Evolutionary conservation across 192 early-diverging fungal species (phyloP).

Genomic region (Spinellus fusiger): DNA sequence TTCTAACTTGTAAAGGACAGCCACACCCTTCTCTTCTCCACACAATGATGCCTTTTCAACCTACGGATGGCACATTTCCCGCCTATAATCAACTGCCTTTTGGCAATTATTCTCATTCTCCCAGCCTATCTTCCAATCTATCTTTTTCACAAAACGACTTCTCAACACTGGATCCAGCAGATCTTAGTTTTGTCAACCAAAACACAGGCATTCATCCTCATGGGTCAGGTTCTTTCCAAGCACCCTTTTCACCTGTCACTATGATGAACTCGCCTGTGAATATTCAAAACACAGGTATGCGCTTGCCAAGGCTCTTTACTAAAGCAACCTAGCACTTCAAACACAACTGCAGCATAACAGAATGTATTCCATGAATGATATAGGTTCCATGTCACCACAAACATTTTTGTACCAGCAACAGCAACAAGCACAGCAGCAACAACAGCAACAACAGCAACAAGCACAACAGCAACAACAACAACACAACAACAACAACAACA

Average conservation of each 20-base stretch:
- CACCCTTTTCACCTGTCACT: slow-evolving; percentile 10
- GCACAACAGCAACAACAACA: no score
- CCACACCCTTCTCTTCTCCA: not conserved
- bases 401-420: slow-evolving; percentile 20
- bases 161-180: slow-evolving; percentile 7
- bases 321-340: slow-evolving; percentile 11
- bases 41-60: slow-evolving; percentile 20
- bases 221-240: not conserved
- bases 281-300: not conserved
- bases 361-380: slow-evolving; percentile 14
- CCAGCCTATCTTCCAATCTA: slow-evolving; percentile 5
- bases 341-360: slow-evolving; percentile 23
- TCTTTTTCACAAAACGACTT: slow-evolving; percentile 6
- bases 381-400: slow-evolving; percentile 6
- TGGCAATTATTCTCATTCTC: slow-evolving; percentile 3
- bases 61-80: slow-evolving; percentile 4
- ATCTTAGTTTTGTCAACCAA: slow-evolving; percentile 6
- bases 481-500: no score
- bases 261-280: not conserved
- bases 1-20: not conserved
- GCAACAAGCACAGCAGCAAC: no score
- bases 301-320: not conserved
- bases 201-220: not conserved
- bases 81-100: not conserved
- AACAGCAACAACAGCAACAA: no score